Percentiles rank a stretch among this genome's conserved stretches.
These are phyloP conservation scores for Cyberlindnera veronae DNA, from an alignment of 805 yeast genomes.

Conservation along the genomic window DNA sequence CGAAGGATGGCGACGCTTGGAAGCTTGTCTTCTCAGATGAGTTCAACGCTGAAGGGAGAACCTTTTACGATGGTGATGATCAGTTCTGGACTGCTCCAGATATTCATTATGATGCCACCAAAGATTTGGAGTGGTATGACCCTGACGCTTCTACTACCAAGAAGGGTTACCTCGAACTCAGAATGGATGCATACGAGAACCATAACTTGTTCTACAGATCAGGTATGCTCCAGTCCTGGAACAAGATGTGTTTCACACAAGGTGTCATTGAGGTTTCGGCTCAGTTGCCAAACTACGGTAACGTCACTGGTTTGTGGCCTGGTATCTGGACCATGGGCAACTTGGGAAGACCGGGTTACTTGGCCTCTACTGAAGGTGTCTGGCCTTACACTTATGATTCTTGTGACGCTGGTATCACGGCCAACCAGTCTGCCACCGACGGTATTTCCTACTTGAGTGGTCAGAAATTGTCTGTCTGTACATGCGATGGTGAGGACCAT, in stretches of 20 bases:
- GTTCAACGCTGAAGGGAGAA: slow-evolving; percentile 84
- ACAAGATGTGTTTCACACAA: slow-evolving; percentile 82
- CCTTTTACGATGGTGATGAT: slow-evolving; percentile 88
- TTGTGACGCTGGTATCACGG: slow-evolving; percentile 93
- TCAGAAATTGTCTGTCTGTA: slow-evolving; percentile 71
- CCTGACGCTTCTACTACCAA: slow-evolving; percentile 84
- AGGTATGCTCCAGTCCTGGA: slow-evolving; percentile 93
- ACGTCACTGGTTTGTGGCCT: slow-evolving; percentile 88
- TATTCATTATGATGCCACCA: slow-evolving; percentile 80
- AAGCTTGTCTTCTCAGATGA: slow-evolving; percentile 84
- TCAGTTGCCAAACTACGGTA: slow-evolving; percentile 74
- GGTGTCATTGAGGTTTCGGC: slow-evolving; percentile 78
- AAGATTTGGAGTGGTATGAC: slow-evolving; percentile 91
- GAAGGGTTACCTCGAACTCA: slow-evolving; percentile 64
- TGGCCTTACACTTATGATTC: slow-evolving; percentile 91
- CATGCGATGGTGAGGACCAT: slow-evolving; percentile 80
- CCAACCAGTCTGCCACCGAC: slow-evolving; percentile 87
- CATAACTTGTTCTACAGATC: slow-evolving; percentile 81
- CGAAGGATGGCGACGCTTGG: slow-evolving; percentile 67
- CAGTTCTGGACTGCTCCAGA: slow-evolving; percentile 88
- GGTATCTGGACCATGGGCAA: slow-evolving; percentile 96
- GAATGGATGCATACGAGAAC: slow-evolving; percentile 79
- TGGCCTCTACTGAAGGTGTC: slow-evolving; percentile 84
- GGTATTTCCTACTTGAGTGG: slow-evolving; percentile 88
- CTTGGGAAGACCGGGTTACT: slow-evolving; percentile 86